These are phyloP conservation scores for Puccinia horiana DNA, from an alignment of 1,284 basidiomycete genomes.

Conservation along the genomic window DNA sequence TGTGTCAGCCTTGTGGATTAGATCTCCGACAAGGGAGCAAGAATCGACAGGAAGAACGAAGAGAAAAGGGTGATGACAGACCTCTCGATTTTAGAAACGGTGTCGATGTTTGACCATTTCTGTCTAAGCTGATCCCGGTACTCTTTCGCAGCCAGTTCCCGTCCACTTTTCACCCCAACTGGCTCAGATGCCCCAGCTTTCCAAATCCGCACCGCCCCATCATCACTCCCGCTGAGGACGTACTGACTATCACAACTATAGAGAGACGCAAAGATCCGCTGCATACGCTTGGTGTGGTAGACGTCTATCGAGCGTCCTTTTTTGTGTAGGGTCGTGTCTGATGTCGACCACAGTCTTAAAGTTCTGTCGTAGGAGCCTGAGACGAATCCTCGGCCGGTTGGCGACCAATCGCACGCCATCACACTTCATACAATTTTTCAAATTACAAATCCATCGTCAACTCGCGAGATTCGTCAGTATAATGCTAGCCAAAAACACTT, in stretches of 20 bases:
- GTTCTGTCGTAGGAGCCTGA: constrained; percentile 96
- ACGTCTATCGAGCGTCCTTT: constrained; percentile 78
- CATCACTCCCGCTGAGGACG: constrained; percentile 90
- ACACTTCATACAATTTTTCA: background rate
- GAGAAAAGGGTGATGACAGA: constrained; percentile 3
- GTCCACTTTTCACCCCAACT: constrained; percentile 84
- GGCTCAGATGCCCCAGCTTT: constrained; percentile 91
- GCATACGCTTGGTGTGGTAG: constrained; percentile 99
- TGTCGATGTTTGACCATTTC: constrained; percentile 80
- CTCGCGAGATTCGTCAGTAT: background rate
- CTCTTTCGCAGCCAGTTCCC: constrained; percentile 87
- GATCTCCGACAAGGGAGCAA: no score
- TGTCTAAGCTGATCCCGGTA: constrained; percentile 85
- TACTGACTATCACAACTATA: constrained; percentile 91
- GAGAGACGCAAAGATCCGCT: constrained; percentile 67
- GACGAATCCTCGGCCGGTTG: constrained; percentile 93
- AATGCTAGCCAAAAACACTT: background rate
- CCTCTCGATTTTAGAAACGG: constrained; percentile 80
- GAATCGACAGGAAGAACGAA: background rate
- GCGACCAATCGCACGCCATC: constrained; percentile 61
- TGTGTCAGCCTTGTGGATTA: no score
- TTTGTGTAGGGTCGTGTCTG: constrained; percentile 59
- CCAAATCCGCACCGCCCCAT: constrained; percentile 96
- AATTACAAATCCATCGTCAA: background rate
- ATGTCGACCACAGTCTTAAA: constrained; percentile 87